Evolutionary conservation across 1,284 basidiomycete species (phyloP).

Genomic region (Microbotryum intermedium): DNA sequence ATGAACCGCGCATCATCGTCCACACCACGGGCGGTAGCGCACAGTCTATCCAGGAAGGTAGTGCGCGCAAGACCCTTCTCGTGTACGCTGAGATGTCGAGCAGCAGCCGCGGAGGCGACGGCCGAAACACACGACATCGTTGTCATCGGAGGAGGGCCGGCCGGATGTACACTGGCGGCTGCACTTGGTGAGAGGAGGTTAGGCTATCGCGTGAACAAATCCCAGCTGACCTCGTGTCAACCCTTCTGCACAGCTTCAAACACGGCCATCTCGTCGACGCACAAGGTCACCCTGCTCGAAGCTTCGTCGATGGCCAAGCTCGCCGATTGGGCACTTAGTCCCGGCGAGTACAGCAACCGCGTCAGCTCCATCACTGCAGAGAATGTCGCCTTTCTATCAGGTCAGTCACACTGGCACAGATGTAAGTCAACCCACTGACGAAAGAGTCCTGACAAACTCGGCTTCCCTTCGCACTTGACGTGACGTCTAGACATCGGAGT

Average conservation of each 20-base stretch:
- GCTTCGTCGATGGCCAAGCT: conserved; percentile 63
- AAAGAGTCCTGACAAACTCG: background rate
- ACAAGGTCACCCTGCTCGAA: conserved; percentile 62
- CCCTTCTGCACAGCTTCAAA: conserved; percentile 11
- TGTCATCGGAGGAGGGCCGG: conserved; percentile 89
- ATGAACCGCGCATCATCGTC: too few relatives aligned
- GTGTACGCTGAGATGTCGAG: too few relatives aligned
- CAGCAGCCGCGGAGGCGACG: too few relatives aligned
- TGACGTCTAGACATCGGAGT: conserved; percentile 59
- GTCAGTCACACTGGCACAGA: conserved; percentile 42
- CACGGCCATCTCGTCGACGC: conserved; percentile 8
- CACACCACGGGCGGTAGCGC: too few relatives aligned
- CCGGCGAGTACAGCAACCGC: conserved; percentile 67
- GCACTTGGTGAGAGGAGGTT: conserved; percentile 57
- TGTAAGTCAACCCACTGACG: too few relatives aligned
- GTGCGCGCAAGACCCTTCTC: too few relatives aligned
- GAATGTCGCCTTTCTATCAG: conserved; percentile 65
- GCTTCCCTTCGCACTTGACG: background rate
- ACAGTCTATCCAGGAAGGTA: too few relatives aligned
- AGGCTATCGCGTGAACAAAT: background rate
- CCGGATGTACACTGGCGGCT: conserved; percentile 78
- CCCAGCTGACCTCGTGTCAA: too few relatives aligned
- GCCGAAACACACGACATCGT: conserved; percentile 57
- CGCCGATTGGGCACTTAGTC: conserved; percentile 55
- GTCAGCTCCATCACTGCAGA: conserved; percentile 80